Evolutionary conservation across 345 rosid species (phyloP).

Genomic region (Barbarea vulgaris): DNA sequence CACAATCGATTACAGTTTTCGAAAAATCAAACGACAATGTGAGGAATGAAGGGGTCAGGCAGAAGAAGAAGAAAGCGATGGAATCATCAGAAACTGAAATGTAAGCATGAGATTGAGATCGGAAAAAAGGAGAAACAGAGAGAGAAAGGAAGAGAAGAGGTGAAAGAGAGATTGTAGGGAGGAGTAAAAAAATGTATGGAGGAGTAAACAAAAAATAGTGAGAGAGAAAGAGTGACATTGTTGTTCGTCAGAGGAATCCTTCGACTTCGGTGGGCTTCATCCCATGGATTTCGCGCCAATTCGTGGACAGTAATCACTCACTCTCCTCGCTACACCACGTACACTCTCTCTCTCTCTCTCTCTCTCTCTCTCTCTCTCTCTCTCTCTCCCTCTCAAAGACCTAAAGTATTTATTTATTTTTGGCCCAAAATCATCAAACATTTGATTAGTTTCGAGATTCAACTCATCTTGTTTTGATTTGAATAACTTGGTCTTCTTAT

Average conservation of each 20-base stretch:
- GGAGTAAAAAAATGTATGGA: slow-evolving; percentile 10
- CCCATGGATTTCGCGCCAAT: slow-evolving; percentile 83
- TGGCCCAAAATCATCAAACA: too few species aligned
- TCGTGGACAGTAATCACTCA: slow-evolving; percentile 61
- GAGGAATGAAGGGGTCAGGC: slow-evolving; percentile 13
- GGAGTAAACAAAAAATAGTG: slow-evolving; percentile 21
- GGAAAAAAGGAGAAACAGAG: too few species aligned
- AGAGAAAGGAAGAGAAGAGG: slow-evolving; percentile 16
- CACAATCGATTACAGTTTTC: not conserved
- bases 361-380: not conserved
- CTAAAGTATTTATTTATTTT: not conserved
- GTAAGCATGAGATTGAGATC: slow-evolving; percentile 15
- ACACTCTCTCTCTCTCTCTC: slow-evolving; percentile 10
- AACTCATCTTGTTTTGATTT: too few species aligned
- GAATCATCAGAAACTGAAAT: slow-evolving; percentile 11
- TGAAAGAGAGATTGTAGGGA: slow-evolving; percentile 24
- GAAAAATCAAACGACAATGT: not conserved
- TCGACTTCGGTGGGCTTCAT: slow-evolving; percentile 52
- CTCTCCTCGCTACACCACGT: slow-evolving; percentile 26
- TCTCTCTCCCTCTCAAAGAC: not conserved
- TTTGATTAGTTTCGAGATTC: too few species aligned
- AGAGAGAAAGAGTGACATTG: slow-evolving; percentile 55
- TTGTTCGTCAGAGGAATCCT: slow-evolving; percentile 44
- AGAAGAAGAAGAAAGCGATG: slow-evolving; percentile 22
- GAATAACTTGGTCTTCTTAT: not conserved